These are phyloP conservation scores for Beta vulgaris DNA, from an alignment of 148 eudicot species.

Conservation along the genomic window DNA sequence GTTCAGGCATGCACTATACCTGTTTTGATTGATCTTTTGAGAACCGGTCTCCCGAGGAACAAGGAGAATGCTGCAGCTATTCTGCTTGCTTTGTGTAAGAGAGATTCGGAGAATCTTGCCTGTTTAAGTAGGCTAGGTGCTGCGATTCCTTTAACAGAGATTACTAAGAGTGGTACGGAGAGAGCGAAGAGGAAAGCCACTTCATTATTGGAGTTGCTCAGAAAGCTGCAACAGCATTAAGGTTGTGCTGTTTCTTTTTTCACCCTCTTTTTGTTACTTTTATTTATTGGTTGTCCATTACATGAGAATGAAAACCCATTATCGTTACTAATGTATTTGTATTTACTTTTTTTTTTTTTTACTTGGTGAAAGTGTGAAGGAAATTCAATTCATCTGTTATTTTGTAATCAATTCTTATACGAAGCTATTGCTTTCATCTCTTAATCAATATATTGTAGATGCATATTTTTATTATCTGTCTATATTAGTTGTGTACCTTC, in stretches of 20 bases:
- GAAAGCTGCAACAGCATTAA: conserved; percentile 43
- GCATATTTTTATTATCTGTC: background rate
- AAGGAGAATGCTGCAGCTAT: conserved; percentile 83
- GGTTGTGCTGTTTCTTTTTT: conserved; percentile 5
- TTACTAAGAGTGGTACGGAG: conserved; percentile 67
- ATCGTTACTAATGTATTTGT: conserved; percentile 35
- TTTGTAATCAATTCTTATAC: conserved; percentile 27
- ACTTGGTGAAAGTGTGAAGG: conserved; percentile 29
- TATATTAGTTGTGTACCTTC: too few species aligned
- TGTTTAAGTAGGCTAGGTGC: conserved; percentile 75
- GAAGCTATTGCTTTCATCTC: conserved; percentile 5
- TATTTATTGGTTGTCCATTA: conserved; percentile 10
- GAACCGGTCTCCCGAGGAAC: conserved; percentile 65
- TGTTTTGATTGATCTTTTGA: conserved; percentile 64
- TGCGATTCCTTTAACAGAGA: conserved; percentile 54
- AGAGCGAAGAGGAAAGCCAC: conserved; percentile 88
- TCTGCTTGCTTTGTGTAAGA: conserved; percentile 76
- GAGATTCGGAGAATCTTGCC: conserved; percentile 65
- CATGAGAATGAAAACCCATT: conserved; percentile 41
- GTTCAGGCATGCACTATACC: conserved; percentile 69
- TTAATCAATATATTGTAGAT: background rate
- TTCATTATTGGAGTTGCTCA: conserved; percentile 70
- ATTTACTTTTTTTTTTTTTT: conserved; percentile 24
- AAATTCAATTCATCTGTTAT: conserved; percentile 23
- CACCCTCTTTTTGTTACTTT: background rate